Conservation (phyloP, 192 early-diverging fungal species). For the Backusella mclennaniae region DNA sequence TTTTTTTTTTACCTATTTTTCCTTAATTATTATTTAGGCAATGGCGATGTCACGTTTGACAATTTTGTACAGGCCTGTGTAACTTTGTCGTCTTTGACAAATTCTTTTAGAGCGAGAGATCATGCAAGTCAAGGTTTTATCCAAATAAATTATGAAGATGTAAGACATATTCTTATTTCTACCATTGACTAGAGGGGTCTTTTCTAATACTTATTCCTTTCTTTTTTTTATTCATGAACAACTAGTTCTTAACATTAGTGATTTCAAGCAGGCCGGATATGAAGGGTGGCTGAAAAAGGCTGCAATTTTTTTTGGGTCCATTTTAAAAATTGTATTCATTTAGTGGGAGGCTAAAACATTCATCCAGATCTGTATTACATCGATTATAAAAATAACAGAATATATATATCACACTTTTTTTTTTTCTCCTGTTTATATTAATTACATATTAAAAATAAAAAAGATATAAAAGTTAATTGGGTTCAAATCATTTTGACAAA, state of each 20-base stretch:
- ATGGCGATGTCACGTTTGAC: slow-evolving; percentile 52
- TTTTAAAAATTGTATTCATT: not conserved
- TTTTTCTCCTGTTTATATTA: not conserved
- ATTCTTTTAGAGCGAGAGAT: slow-evolving; percentile 54
- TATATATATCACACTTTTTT: not conserved
- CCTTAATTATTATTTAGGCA: not conserved
- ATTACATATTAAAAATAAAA: not conserved
- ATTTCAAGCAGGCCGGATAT: slow-evolving; percentile 7
- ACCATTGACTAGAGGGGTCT: not conserved
- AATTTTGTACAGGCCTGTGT: slow-evolving; percentile 66
- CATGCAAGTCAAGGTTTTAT: slow-evolving; percentile 54
- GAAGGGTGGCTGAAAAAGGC: not conserved
- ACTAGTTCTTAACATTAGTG: slow-evolving; percentile 5
- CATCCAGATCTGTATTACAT: not conserved
- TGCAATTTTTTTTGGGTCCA: not conserved
- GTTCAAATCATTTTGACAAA: not conserved
- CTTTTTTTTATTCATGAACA: not conserved
- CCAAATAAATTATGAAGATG: slow-evolving; percentile 52
- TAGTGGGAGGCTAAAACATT: not conserved
- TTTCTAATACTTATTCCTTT: not conserved
- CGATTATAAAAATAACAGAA: not conserved
- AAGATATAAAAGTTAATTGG: not conserved
- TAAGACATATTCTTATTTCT: not conserved
- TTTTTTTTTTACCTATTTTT: not conserved
- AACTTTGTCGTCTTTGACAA: slow-evolving; percentile 56